Evolutionary conservation across 257 asterid species (phyloP).

Genomic region (Echites panduratus): DNA sequence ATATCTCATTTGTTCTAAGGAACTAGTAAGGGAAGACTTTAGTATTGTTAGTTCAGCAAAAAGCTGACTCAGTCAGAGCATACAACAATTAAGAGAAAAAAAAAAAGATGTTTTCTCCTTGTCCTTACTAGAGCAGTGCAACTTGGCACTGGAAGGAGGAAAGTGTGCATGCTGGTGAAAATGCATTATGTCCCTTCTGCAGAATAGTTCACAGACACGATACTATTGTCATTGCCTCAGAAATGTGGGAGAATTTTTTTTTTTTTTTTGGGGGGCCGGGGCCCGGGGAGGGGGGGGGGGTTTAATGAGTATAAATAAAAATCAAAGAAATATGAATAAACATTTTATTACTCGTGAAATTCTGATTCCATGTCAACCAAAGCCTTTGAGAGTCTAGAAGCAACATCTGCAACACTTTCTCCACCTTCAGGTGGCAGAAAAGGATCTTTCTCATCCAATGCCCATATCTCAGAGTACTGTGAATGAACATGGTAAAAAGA

Average conservation of each 20-base stretch:
- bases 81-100: neutral
- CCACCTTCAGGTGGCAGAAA: conserved; percentile 87
- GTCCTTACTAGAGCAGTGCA: neutral
- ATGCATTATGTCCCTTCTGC: neutral
- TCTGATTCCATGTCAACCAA: conserved; percentile 56
- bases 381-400: conserved; percentile 66
- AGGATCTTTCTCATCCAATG: conserved; percentile 85
- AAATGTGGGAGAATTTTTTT: neutral
- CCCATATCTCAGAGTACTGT: conserved; percentile 88
- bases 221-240: neutral
- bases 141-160: neutral
- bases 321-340: neutral
- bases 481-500: neutral
- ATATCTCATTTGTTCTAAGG: neutral
- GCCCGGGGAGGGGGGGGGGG: too few species aligned
- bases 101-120: neutral
- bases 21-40: neutral
- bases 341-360: conserved; percentile 49
- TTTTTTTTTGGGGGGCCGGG: too few species aligned
- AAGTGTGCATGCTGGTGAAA: neutral
- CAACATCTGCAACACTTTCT: conserved; percentile 96
- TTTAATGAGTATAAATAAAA: neutral
- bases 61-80: neutral
- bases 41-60: neutral
- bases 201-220: neutral